Evolutionary conservation across 1,284 basidiomycete genomes (phyloP).

Genomic region (Waitea zeae): DNA sequence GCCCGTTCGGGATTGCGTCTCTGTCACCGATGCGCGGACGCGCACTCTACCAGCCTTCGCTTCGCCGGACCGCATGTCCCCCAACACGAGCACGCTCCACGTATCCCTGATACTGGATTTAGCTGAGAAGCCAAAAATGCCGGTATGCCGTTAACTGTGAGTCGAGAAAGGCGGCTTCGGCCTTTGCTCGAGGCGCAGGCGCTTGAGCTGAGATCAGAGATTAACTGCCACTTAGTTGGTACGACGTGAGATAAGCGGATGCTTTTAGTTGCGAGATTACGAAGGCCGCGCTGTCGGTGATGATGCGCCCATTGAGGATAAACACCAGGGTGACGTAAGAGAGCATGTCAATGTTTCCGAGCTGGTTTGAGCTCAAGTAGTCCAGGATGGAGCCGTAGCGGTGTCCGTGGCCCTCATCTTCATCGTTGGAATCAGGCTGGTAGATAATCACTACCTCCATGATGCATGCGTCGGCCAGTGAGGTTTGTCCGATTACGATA

Average conservation of each 20-base stretch:
- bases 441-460: conserved; percentile 36
- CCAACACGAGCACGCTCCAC: conserved; percentile 40
- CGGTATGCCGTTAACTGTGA: conserved; percentile 25
- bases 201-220: conserved; percentile 40
- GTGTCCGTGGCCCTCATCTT: conserved; percentile 20
- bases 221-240: conserved; percentile 33
- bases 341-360: conserved; percentile 43
- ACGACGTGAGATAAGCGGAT: too few species aligned
- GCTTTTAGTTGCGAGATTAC: conserved; percentile 5
- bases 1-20: too few species aligned
- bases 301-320: conserved; percentile 45
- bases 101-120: conserved; percentile 46
- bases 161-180: too few species aligned
- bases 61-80: too few species aligned
- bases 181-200: conserved; percentile 35
- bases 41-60: conserved; percentile 26
- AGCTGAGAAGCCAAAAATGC: conserved; percentile 37
- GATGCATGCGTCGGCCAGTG: conserved; percentile 33
- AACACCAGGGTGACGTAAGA: conserved; percentile 57
- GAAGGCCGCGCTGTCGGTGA: conserved; percentile 46
- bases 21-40: conserved; percentile 26
- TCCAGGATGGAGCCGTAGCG: conserved; percentile 48
- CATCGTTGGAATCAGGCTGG: conserved; percentile 18
- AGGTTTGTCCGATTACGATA: conserved; percentile 37
- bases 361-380: conserved; percentile 47